A percentile compares a stretch with the other conserved stretches of the same genome.
Conservation (phyloP, 495 filamentous ascomycete genomes). For the Penicillium coffeae region DNA sequence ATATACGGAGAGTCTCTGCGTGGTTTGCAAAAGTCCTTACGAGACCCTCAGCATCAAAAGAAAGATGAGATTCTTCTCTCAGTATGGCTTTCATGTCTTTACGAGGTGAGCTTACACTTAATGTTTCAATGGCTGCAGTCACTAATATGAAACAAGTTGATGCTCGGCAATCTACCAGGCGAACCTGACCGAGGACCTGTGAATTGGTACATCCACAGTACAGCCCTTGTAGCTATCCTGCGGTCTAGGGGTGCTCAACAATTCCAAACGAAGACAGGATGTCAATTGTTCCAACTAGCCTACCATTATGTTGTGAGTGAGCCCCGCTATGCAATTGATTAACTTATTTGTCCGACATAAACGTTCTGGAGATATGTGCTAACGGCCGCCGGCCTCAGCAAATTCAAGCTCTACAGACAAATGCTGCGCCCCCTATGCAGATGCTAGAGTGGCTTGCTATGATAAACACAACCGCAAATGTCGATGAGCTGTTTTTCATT, state of each 20-base stretch:
- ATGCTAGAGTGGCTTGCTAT: background rate
- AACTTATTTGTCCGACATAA: too few relatives aligned
- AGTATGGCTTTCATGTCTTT: background rate
- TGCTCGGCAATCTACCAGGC: background rate
- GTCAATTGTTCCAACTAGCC: slow-evolving; percentile 4
- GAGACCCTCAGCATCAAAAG: background rate
- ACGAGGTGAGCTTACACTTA: background rate
- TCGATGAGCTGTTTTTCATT: background rate
- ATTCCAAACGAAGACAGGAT: slow-evolving; percentile 2
- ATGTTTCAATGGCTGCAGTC: background rate
- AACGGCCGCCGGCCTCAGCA: slow-evolving; percentile 5
- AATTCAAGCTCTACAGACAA: slow-evolving; percentile 2
- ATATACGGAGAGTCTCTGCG: background rate
- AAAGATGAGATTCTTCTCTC: background rate
- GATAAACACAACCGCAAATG: background rate
- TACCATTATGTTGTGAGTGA: slow-evolving; percentile 6
- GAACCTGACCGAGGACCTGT: background rate
- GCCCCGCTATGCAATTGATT: too few relatives aligned
- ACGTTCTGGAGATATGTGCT: too few relatives aligned
- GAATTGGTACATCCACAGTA: slow-evolving; percentile 1
- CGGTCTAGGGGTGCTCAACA: background rate
- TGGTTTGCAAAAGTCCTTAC: background rate
- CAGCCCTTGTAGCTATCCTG: background rate
- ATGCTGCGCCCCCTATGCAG: background rate
- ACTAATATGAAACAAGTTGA: background rate